phyloP scores from a whole-genome alignment of 2,329 filamentous ascomycete genomes.

The Scedosporium apiospermum region DNA sequence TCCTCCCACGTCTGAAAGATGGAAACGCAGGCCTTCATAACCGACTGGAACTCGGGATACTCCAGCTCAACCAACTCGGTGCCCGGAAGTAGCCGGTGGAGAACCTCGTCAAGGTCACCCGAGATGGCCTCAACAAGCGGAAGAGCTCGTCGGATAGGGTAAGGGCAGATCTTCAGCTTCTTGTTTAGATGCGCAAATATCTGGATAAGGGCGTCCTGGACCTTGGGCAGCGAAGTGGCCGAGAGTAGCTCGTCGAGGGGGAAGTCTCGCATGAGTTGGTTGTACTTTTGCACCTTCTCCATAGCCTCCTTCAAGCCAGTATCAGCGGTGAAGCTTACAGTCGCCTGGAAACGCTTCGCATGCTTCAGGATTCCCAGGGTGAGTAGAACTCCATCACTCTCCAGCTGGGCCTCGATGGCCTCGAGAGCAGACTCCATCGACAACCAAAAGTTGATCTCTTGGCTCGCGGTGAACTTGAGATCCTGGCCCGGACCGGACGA shows the following conservation, averaged over 20 bases:
- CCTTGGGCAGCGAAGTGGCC: slow-evolving; percentile 78
- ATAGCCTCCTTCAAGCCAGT: slow-evolving; percentile 93
- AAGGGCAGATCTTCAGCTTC: slow-evolving; percentile 92
- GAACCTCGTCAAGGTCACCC: slow-evolving; percentile 74
- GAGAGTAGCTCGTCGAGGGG: slow-evolving; percentile 90
- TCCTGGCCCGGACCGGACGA: slow-evolving; percentile 46
- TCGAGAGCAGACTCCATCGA: slow-evolving; percentile 93
- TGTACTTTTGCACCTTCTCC: slow-evolving; percentile 96
- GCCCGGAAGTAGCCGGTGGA: slow-evolving; percentile 79
- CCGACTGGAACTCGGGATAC: slow-evolving; percentile 76
- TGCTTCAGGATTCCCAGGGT: slow-evolving; percentile 94
- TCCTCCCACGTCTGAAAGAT: slow-evolving; percentile 95
- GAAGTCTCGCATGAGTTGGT: slow-evolving; percentile 97
- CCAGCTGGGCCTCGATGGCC: slow-evolving; percentile 79
- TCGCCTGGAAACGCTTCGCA: slow-evolving; percentile 95
- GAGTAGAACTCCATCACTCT: slow-evolving; percentile 78
- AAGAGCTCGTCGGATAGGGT: slow-evolving; percentile 83
- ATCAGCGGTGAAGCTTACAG: slow-evolving; percentile 91
- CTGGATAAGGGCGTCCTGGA: slow-evolving; percentile 77
- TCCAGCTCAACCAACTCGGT: slow-evolving; percentile 85
- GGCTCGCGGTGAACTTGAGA: slow-evolving; percentile 62
- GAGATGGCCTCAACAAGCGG: slow-evolving; percentile 97
- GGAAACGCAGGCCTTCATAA: slow-evolving; percentile 74
- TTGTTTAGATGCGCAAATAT: slow-evolving; percentile 96
- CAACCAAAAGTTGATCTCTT: slow-evolving; percentile 98